Base-by-base conservation (phyloP, 176 grass and related monocot genomes). In the Eragrostis nindensis region DNA sequence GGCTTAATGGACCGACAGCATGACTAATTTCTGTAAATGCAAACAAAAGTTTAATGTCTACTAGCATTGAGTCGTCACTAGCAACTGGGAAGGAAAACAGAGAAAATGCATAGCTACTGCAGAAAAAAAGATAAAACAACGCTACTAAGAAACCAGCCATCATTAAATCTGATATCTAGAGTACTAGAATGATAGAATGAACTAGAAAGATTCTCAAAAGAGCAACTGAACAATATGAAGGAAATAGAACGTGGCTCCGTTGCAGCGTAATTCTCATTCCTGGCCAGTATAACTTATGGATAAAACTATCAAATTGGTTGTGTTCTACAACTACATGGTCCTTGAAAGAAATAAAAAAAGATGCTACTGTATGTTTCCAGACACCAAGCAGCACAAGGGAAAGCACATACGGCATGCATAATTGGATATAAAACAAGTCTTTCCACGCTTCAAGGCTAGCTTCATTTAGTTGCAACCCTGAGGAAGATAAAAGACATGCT, bases 1-100 rank as follows among this genome's bases (percentile, higher is more conserved):
- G 85, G 64, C 71, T 88, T 19, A 94, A 73, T 0, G 91, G 88
- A 50, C 86, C 75, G 18, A 75, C 29, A 7, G 26, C 65, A 5
- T 80, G 77, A 81, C 66, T 87, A 49, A 87, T 62, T 82, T 77
- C 83, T 91, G 86, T 83, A 91, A 91, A 91, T 44, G 2, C 25
- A 66, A 81, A 71, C 17, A 84, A 40, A 13, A 44, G 8, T 32
- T 42, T 25, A 3, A 15, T 45, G 11, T 24, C 46, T 24, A 74
- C 68, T 50, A 76, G 77, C 65, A 68, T 13, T 49, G 7, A 22
- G 25, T 17, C 11, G 4, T 7, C 18, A 49, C 10, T 50, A 32
- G 6, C 43, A 40, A 71, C 29, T 69, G 4, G 22, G 46, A 66
- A 60, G n/a, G 16, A 26, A n/a, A 67, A 49, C 16, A 16, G 36